Conservation (phyloP, 345 rosid genomes). For the Eucalyptus albens region DNA sequence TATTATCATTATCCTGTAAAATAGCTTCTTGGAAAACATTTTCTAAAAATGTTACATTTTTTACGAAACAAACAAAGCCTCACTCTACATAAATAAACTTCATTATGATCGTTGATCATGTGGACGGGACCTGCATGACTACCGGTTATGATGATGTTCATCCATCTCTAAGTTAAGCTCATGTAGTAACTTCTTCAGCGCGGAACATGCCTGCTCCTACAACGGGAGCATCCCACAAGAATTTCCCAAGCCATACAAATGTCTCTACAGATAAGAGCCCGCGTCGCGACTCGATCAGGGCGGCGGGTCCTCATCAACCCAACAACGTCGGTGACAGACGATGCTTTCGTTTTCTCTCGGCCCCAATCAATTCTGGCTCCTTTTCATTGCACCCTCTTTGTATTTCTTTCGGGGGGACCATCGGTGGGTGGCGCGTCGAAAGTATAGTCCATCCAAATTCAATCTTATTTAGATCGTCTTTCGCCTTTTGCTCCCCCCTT, state of each 20-base stretch:
- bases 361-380: not conserved
- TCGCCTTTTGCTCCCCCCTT: not conserved
- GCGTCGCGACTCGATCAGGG: not conserved
- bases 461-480: not conserved
- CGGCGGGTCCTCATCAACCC: not conserved
- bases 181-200: not conserved
- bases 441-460: not conserved
- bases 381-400: not conserved
- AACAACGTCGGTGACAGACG: not conserved
- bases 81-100: not conserved
- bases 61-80: no score
- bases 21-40: fast-evolving
- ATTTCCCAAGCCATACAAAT: not conserved
- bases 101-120: not conserved
- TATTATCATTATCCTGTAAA: no score
- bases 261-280: not conserved
- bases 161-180: not conserved
- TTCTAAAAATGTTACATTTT: no score
- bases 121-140: not conserved
- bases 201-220: not conserved
- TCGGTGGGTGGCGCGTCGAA: not conserved
- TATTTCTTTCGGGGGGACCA: not conserved
- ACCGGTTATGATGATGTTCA: not conserved
- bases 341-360: not conserved
- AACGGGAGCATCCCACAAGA: not conserved